Conservation (phyloP, 306 rosid species). For the Quercus agrifolia region DNA sequence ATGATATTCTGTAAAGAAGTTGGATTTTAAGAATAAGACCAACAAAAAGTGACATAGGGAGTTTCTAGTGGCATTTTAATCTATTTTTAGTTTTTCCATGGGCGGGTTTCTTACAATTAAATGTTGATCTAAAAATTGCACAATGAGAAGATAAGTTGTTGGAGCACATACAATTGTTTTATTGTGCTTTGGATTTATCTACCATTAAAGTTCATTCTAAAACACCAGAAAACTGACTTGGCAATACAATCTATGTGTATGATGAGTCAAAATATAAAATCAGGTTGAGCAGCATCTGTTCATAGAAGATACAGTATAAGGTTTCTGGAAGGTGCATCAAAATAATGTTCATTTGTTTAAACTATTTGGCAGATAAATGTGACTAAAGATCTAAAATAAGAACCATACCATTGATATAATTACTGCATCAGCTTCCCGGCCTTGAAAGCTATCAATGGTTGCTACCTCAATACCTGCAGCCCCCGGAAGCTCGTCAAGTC, state of each 20-base stretch:
- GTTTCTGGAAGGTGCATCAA: neutral
- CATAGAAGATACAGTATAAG: neutral
- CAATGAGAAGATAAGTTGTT: neutral
- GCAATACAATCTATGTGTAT: neutral
- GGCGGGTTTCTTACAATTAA: neutral
- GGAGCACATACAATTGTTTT: neutral
- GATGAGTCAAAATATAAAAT: neutral
- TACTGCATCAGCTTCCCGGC: constrained; percentile 90
- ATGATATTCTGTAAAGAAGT: no score
- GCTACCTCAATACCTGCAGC: constrained; percentile 76
- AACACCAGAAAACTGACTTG: neutral
- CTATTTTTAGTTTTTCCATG: neutral
- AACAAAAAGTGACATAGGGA: no score
- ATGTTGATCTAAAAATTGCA: neutral
- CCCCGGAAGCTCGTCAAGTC: constrained; percentile 64
- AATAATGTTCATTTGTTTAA: neutral
- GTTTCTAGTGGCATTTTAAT: neutral
- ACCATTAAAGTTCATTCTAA: neutral
- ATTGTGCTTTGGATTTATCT: neutral
- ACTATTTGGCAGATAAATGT: neutral
- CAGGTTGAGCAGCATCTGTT: neutral
- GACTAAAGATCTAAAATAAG: constrained; percentile 4
- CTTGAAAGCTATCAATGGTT: constrained; percentile 87
- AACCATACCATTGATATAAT: constrained; percentile 77
- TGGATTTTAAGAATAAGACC: no score